phyloP scores from a whole-genome alignment of 495 filamentous ascomycete species.

The Ramalina peruviana region DNA sequence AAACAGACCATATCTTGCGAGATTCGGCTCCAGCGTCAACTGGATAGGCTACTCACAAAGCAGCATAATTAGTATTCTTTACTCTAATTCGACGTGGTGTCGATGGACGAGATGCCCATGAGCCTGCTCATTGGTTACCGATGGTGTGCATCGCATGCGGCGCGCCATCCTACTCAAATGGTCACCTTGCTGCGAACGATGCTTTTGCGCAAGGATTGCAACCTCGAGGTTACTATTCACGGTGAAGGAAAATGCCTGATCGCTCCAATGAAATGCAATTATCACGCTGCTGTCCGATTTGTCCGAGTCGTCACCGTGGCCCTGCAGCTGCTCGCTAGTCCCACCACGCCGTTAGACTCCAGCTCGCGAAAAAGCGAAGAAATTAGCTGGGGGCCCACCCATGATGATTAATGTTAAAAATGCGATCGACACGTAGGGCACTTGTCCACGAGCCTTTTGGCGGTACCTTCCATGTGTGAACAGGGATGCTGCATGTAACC shows the following conservation, averaged over 20 bases:
- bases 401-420: conserved; percentile 12
- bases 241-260: neutral
- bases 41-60: neutral
- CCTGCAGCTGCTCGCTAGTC: neutral
- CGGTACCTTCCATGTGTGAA: conserved; percentile 13
- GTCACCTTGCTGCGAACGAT: neutral
- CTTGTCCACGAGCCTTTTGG: conserved; percentile 8
- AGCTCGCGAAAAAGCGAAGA: no score
- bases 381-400: conserved; percentile 2
- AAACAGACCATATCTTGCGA: neutral
- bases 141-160: conserved; percentile 1
- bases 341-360: neutral
- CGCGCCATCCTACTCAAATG: neutral
- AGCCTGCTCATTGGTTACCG: neutral
- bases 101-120: no score
- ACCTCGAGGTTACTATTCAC: neutral
- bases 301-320: neutral
- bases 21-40: neutral
- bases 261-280: neutral
- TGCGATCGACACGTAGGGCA: conserved; percentile 8
- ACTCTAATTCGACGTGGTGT: no score
- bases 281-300: neutral
- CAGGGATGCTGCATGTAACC: conserved; percentile 7
- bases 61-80: no score
- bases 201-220: conserved; percentile 1